phyloP scores from a whole-genome alignment of 164 flowering plant species.

The Warburgia ugandensis region DNA sequence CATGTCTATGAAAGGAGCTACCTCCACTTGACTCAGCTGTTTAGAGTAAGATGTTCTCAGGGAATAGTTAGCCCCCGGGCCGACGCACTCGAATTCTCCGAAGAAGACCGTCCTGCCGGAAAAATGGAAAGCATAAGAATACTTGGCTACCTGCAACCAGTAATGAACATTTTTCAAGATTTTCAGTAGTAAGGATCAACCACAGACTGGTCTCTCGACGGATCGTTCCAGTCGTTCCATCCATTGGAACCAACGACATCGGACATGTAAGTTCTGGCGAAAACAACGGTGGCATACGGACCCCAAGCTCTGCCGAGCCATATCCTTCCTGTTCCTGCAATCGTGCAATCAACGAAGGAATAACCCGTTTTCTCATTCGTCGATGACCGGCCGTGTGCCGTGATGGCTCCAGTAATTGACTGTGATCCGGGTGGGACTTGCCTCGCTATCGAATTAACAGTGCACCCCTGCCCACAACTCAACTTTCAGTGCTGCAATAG shows the following conservation, averaged over 20 bases:
- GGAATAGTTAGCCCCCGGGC: slow-evolving; percentile 56
- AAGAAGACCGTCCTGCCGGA: slow-evolving; percentile 52
- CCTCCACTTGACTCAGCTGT: slow-evolving; percentile 49
- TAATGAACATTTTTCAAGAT: background rate
- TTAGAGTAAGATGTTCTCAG: slow-evolving; percentile 42
- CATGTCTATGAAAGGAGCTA: slow-evolving; percentile 33
- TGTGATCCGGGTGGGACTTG: slow-evolving; percentile 16
- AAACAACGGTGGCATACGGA: slow-evolving; percentile 52
- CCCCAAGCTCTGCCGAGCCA: slow-evolving; percentile 92
- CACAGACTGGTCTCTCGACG: slow-evolving; percentile 41
- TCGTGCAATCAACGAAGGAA: slow-evolving; percentile 63
- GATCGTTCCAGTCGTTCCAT: slow-evolving; percentile 51
- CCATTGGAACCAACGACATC: slow-evolving; percentile 44
- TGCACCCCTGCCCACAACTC: slow-evolving; percentile 30
- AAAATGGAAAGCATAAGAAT: background rate
- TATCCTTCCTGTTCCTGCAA: slow-evolving; percentile 53
- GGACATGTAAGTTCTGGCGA: slow-evolving; percentile 61
- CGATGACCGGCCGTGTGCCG: slow-evolving; percentile 61
- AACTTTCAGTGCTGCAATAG: background rate
- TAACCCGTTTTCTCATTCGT: slow-evolving; percentile 50
- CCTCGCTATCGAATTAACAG: slow-evolving; percentile 35
- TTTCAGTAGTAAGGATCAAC: slow-evolving; percentile 13
- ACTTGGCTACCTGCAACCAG: background rate
- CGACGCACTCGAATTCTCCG: slow-evolving; percentile 64
- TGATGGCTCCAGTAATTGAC: slow-evolving; percentile 49